phyloP scores from a whole-genome alignment of 163 green algal species.

The Coccomyxa subellipsoidea region DNA sequence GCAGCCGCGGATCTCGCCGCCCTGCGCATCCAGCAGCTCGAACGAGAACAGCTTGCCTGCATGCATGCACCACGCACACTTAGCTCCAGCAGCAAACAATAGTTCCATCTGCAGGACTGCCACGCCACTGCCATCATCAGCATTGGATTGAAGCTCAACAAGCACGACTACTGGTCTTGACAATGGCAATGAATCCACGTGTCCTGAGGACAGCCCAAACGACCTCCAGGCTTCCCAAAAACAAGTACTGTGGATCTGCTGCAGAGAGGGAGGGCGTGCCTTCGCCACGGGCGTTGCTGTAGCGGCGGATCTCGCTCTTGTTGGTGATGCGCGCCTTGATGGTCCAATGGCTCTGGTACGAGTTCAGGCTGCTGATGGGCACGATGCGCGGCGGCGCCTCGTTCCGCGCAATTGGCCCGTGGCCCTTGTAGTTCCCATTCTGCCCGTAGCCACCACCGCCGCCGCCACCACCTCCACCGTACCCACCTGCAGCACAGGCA shows the following conservation, averaged over 20 bases:
- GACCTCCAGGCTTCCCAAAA: no score
- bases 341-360: constrained; percentile 89
- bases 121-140: background rate
- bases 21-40: constrained; percentile 86
- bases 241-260: no score
- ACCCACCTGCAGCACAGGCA: constrained; percentile 3
- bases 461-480: background rate
- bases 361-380: constrained; percentile 89
- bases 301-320: constrained; percentile 78
- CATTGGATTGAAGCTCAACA: no score
- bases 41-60: constrained; percentile 90
- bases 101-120: background rate
- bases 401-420: constrained; percentile 51
- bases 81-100: background rate
- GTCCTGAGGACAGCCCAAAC: no score
- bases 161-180: no score
- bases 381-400: constrained; percentile 62
- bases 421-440: background rate
- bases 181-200: no score
- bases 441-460: constrained; percentile 18
- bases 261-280: background rate
- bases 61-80: constrained; percentile 23
- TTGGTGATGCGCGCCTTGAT: constrained; percentile 84
- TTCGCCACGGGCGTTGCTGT: constrained; percentile 28
- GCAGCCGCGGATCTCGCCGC: constrained; percentile 88